Evolutionary conservation across 2,329 filamentous ascomycete genomes (phyloP), one percentile per base, ranked within the genome.

Genomic region (Epichloe elymi): DNA sequence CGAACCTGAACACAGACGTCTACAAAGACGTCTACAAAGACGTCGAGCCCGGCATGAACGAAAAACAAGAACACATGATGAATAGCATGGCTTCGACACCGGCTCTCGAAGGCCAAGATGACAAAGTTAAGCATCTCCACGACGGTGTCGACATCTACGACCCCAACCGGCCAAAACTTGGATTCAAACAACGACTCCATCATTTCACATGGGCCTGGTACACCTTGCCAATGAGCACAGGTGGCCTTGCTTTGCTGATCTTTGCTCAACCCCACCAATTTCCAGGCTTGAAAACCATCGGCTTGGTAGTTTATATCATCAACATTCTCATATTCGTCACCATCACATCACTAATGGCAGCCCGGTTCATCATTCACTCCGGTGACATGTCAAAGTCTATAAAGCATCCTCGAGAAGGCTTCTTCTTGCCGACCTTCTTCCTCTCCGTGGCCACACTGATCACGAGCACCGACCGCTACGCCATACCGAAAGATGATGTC

Each of bases 201-300:
- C 79, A 83, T 65, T 82, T 83, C 60, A 83, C 79, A 1, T 83
- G 80, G 82, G 80, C 80, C 17, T 88, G 84, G 83, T 90, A 83
- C 65, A 85, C 83, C 1, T 70, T 80, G 35, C 82, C 83, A 2
- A 88, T 88, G 85, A 85, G 81, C 46, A 86, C 83, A 0, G 85
- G 85, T 36, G 83, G 83, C 0, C 65, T 89, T 1, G 78, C 84
- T 0, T 65, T 83, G 3, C 72, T 88, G 15, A 72, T 89, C 42
- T 71, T 72, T 43, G 73, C 74, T 3, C 79, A 80, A 48, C 85
- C 85, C 8, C 78, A 80, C 58, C 68, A 72, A 50, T 90, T 90
- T 62, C 61, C 68, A 0, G 84, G 84, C 0, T 68, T 88, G 1
- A 63, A 67, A 4, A 74, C 77, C 4, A 83, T 88, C 48, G 85